Conservation (phyloP, 1,139 yeast species). For the Yamadazyma blattariae region DNA sequence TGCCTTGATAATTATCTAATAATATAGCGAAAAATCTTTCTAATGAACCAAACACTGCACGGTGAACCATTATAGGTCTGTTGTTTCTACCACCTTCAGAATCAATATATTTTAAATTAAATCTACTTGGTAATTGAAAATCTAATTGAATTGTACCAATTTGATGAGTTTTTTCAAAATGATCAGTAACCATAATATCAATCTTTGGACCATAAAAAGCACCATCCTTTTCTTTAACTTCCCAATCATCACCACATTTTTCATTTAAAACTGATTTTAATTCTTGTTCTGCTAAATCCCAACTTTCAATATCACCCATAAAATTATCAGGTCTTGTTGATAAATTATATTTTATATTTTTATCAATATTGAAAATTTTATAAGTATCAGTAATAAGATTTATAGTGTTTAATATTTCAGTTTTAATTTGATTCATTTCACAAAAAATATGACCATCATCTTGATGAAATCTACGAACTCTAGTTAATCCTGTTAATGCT, state of each 20-base stretch:
- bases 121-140: slow-evolving; percentile 88
- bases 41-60: slow-evolving; percentile 93
- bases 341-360: slow-evolving; percentile 64
- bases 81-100: slow-evolving; percentile 46
- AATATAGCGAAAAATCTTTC: slow-evolving; percentile 91
- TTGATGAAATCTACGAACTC: slow-evolving; percentile 96
- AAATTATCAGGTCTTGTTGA: slow-evolving; percentile 82
- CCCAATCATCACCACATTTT: slow-evolving; percentile 61
- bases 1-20: slow-evolving; percentile 87
- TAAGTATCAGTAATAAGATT: slow-evolving; percentile 77
- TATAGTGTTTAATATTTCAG: slow-evolving; percentile 73
- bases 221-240: slow-evolving; percentile 86
- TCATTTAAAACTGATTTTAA: slow-evolving; percentile 62
- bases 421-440: slow-evolving; percentile 72
- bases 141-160: slow-evolving; percentile 96
- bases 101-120: slow-evolving; percentile 65
- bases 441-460: slow-evolving; percentile 99
- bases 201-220: slow-evolving; percentile 98
- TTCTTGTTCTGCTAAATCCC: slow-evolving; percentile 83
- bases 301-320: slow-evolving; percentile 78
- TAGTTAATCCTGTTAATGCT: slow-evolving; percentile 87
- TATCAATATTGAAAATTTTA: slow-evolving; percentile 65
- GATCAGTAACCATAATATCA: slow-evolving; percentile 83
- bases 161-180: slow-evolving; percentile 81
- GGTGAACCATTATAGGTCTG: slow-evolving; percentile 87